These are phyloP conservation scores for Phoenix dactylifera DNA, from an alignment of 176 grass and related monocot genomes.

Conservation along the genomic window DNA sequence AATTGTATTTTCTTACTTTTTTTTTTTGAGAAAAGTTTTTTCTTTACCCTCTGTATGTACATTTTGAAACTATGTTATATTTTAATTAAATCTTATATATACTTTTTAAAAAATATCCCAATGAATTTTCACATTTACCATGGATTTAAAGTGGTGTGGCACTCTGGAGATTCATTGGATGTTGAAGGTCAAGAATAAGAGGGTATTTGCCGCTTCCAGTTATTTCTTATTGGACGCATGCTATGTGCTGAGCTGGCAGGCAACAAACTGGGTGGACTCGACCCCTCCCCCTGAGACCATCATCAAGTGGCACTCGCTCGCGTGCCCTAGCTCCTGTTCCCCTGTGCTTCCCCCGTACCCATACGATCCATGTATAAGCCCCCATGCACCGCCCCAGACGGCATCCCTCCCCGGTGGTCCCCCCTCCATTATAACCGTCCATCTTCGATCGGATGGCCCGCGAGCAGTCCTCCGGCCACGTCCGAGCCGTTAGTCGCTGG, in stretches of 20 bases:
- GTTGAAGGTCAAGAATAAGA: neutral
- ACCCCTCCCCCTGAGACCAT: neutral
- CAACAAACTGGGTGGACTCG: slow-evolving; percentile 5
- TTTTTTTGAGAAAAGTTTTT: too few species aligned
- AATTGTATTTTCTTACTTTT: too few species aligned
- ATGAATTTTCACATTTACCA: neutral
- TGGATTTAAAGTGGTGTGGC: neutral
- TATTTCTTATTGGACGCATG: slow-evolving; percentile 15
- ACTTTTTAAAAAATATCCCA: too few species aligned
- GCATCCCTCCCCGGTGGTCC: too few species aligned
- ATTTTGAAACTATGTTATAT: too few species aligned
- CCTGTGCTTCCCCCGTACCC: neutral
- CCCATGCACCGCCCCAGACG: too few species aligned
- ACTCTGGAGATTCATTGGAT: neutral
- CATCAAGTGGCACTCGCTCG: neutral
- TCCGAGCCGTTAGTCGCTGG: too few species aligned
- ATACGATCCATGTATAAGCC: neutral
- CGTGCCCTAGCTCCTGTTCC: neutral
- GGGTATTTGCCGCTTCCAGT: neutral
- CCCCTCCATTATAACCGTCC: too few species aligned
- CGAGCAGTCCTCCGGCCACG: too few species aligned
- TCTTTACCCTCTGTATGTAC: too few species aligned
- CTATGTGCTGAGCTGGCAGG: slow-evolving; percentile 7
- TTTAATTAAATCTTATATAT: too few species aligned
- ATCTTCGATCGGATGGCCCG: too few species aligned